Evolutionary conservation across 1,284 basidiomycete genomes (phyloP).

Genomic region (Pyrrhoderma noxium): DNA sequence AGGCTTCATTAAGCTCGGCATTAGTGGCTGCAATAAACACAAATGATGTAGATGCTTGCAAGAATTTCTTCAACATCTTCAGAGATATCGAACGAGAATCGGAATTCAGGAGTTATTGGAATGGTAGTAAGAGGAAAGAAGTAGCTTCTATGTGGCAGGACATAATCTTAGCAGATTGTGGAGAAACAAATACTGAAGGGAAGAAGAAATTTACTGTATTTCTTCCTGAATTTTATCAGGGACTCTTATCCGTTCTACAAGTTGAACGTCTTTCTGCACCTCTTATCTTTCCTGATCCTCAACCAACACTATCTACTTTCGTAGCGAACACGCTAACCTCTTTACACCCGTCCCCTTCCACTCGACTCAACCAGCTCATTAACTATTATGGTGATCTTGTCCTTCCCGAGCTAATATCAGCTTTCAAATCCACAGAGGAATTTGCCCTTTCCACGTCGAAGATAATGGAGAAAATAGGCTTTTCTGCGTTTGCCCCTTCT

Average conservation of each 20-base stretch:
- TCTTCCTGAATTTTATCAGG: constrained; percentile 64
- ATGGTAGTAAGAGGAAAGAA: constrained; percentile 64
- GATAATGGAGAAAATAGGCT: constrained; percentile 67
- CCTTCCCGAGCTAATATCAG: constrained; percentile 62
- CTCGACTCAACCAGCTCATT: constrained; percentile 63
- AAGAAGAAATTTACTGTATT: constrained; percentile 50
- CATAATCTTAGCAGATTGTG: constrained; percentile 44
- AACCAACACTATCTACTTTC: constrained; percentile 67
- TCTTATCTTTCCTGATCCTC: constrained; percentile 76
- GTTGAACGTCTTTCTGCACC: constrained; percentile 70
- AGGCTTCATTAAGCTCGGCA: constrained; percentile 80
- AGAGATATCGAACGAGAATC: constrained; percentile 81
- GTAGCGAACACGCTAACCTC: constrained; percentile 71
- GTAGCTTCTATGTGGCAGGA: constrained; percentile 67
- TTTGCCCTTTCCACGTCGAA: constrained; percentile 68
- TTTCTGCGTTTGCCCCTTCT: constrained; percentile 32
- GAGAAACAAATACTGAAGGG: constrained; percentile 25
- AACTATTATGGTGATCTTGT: constrained; percentile 55
- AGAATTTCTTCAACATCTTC: constrained; percentile 80
- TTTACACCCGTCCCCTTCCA: constrained; percentile 73
- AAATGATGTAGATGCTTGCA: constrained; percentile 66
- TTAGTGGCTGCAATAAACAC: constrained; percentile 76
- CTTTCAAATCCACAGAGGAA: constrained; percentile 71
- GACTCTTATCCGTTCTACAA: constrained; percentile 60
- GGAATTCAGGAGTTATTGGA: constrained; percentile 91